Conservation (phyloP, 1,284 basidiomycete species). For the Cryptococcus maquisensis region DNA sequence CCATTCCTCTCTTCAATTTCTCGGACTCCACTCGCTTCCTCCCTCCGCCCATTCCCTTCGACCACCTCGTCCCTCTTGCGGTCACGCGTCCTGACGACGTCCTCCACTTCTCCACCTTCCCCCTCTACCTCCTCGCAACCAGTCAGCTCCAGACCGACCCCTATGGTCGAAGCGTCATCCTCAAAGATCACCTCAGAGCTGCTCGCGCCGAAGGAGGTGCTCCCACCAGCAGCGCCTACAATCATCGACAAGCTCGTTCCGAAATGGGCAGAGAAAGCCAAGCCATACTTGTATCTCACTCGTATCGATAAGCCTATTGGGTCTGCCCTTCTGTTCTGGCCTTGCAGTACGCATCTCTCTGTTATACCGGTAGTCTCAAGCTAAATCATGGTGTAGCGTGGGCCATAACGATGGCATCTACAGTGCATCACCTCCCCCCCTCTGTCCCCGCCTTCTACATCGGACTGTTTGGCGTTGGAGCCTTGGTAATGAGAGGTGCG, state of each 20-base stretch:
- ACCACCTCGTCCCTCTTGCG: not conserved
- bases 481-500: slow-evolving; percentile 93
- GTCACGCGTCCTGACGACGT: not conserved
- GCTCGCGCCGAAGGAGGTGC: slow-evolving; percentile 2
- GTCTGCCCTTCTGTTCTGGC: slow-evolving; percentile 84
- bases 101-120: not conserved
- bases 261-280: slow-evolving; percentile 28
- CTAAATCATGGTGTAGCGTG: slow-evolving; percentile 60
- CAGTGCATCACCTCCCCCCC: slow-evolving; percentile 63
- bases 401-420: slow-evolving; percentile 92
- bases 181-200: slow-evolving; percentile 4
- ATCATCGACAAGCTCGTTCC: slow-evolving; percentile 33
- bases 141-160: not conserved
- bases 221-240: slow-evolving; percentile 1
- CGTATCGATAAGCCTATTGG: slow-evolving; percentile 96
- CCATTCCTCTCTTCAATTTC: not conserved
- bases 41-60: slow-evolving; percentile 2
- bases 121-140: not conserved
- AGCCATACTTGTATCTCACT: slow-evolving; percentile 78
- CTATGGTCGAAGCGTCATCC: not conserved
- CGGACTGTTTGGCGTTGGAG: slow-evolving; percentile 80
- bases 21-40: not conserved
- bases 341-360: slow-evolving; percentile 67
- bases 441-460: slow-evolving; percentile 69
- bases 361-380: not conserved